A percentile compares a stretch with the other conserved stretches of the same genome.
Evolutionary conservation across 2,329 filamentous ascomycete species (phyloP).

Genomic region (Colletotrichum eleusines): DNA sequence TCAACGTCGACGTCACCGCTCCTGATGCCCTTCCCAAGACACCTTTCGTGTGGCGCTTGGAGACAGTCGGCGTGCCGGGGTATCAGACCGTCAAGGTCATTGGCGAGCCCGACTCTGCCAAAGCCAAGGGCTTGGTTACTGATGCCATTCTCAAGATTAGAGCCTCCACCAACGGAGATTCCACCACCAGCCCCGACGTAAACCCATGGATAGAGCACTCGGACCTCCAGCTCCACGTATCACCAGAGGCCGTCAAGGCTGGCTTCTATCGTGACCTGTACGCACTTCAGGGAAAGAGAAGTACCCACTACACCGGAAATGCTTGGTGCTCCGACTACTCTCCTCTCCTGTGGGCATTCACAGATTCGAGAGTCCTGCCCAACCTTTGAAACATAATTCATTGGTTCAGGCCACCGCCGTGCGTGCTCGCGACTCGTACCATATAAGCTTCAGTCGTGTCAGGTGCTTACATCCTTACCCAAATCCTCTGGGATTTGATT

Average conservation of each 20-base stretch:
- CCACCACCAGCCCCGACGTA: constrained; percentile 27
- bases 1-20: constrained; percentile 41
- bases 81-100: constrained; percentile 43
- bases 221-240: constrained; percentile 39
- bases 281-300: constrained; percentile 39
- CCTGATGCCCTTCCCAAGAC: constrained; percentile 26
- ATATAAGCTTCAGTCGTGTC: rapidly evolving
- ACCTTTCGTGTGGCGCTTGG: constrained; percentile 42
- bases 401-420: neutral
- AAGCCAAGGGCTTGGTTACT: constrained; percentile 27
- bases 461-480: neutral
- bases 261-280: constrained; percentile 39
- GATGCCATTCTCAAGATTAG: constrained; percentile 23
- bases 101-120: constrained; percentile 36
- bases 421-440: neutral
- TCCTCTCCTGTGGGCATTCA: constrained; percentile 40
- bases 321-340: constrained; percentile 41
- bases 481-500: neutral
- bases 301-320: constrained; percentile 33
- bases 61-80: constrained; percentile 41
- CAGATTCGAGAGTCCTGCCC: constrained; percentile 35
- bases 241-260: constrained; percentile 31
- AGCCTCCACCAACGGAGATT: constrained; percentile 15
- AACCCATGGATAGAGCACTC: constrained; percentile 27
- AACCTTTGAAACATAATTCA: neutral